phyloP scores from a whole-genome alignment of 2,329 filamentous ascomycete species.

The Blumeriella jaapii region DNA sequence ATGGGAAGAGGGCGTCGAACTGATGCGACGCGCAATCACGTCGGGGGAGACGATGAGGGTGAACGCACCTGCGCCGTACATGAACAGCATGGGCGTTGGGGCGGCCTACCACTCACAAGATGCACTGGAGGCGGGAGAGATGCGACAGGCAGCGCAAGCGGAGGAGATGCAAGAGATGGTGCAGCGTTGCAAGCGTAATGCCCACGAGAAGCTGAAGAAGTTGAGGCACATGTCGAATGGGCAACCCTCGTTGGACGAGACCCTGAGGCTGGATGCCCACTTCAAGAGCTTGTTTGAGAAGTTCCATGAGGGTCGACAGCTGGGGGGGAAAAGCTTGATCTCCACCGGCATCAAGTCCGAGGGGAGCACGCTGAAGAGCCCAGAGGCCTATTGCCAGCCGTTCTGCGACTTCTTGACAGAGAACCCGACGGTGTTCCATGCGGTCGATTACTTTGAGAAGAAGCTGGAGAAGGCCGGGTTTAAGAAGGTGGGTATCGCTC shows the following conservation, averaged over 20 bases:
- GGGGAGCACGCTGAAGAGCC: constrained; percentile 22
- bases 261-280: background rate
- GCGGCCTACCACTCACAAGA: no score
- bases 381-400: constrained; percentile 64
- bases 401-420: constrained; percentile 80
- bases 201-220: background rate
- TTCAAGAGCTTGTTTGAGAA: constrained; percentile 16
- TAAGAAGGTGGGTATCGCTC: constrained; percentile 40
- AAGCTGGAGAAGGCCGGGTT: constrained; percentile 66
- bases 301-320: constrained; percentile 12
- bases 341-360: constrained; percentile 8
- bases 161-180: background rate
- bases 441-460: constrained; percentile 65
- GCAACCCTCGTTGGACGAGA: constrained; percentile 1
- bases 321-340: constrained; percentile 7
- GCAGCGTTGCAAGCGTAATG: background rate
- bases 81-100: no score
- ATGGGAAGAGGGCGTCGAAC: constrained; percentile 1
- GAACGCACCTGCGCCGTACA: no score
- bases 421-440: constrained; percentile 90
- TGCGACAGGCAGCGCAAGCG: no score
- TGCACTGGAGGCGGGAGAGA: no score
- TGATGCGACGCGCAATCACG: no score
- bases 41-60: no score
- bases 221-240: background rate